These are phyloP conservation scores for Erigeron canadensis DNA, from an alignment of 129 eudicot genomes.

Conservation along the genomic window DNA sequence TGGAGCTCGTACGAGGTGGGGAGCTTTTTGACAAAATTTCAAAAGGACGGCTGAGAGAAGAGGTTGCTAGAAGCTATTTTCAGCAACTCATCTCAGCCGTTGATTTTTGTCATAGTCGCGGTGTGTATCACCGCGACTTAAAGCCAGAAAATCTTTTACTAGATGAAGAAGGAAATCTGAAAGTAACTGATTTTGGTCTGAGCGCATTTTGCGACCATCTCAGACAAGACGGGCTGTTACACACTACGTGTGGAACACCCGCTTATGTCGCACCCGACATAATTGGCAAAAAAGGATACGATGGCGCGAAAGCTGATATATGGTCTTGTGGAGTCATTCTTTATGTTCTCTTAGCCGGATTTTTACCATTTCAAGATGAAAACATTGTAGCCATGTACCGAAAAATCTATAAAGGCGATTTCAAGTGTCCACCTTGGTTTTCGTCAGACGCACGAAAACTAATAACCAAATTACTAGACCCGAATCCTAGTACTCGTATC, in stretches of 20 bases:
- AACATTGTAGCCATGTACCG: slow-evolving; percentile 41
- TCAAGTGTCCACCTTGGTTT: slow-evolving; percentile 95
- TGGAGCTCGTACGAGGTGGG: slow-evolving; percentile 44
- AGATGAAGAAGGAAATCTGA: slow-evolving; percentile 41
- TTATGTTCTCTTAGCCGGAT: slow-evolving; percentile 39
- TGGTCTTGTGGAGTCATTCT: slow-evolving; percentile 45
- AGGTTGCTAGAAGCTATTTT: slow-evolving; percentile 40
- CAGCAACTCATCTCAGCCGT: slow-evolving; percentile 41
- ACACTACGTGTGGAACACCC: slow-evolving; percentile 42
- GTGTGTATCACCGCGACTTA: slow-evolving; percentile 43
- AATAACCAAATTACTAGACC: slow-evolving; percentile 67
- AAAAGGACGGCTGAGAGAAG: slow-evolving; percentile 35
- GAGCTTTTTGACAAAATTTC: slow-evolving; percentile 39
- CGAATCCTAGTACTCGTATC: slow-evolving; percentile 68
- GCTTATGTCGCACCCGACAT: slow-evolving; percentile 46
- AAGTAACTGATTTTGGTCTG: slow-evolving; percentile 41
- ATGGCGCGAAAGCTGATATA: slow-evolving; percentile 42
- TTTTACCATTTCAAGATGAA: slow-evolving; percentile 40
- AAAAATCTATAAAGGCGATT: slow-evolving; percentile 42
- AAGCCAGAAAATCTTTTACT: slow-evolving; percentile 39
- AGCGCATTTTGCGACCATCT: slow-evolving; percentile 43
- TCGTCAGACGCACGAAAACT: slow-evolving; percentile 59
- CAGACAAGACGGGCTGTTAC: slow-evolving; percentile 39
- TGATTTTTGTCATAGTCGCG: slow-evolving; percentile 42
- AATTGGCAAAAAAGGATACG: slow-evolving; percentile 40